Evolutionary conservation across 306 rosid genomes (phyloP).

Genomic region (Vachellia pachyceras): DNA sequence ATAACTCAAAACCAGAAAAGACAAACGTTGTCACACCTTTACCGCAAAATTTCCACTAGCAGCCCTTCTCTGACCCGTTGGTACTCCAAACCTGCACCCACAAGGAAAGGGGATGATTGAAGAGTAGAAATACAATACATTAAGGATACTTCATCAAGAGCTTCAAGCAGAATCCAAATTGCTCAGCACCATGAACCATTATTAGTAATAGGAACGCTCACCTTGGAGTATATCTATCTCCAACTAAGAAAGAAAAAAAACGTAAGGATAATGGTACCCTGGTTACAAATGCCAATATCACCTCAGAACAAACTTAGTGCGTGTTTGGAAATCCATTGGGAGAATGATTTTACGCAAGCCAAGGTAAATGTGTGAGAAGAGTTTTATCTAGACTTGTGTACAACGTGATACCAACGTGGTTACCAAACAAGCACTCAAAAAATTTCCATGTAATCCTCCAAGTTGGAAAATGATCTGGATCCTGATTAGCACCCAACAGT

Average conservation of each 20-base stretch:
- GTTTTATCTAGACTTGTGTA: too few species aligned
- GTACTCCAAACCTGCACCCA: constrained; percentile 68
- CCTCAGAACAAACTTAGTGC: constrained; percentile 35
- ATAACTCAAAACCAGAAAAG: constrained; percentile 28
- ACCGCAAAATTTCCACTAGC: constrained; percentile 53
- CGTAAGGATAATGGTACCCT: constrained; percentile 37
- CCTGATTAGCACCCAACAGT: constrained; percentile 38
- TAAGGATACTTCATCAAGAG: constrained; percentile 25
- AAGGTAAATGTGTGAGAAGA: too few species aligned
- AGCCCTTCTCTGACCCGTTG: constrained; percentile 58
- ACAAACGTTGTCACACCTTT: constrained; percentile 52
- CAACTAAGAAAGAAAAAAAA: constrained; percentile 45
- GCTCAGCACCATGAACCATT: constrained; percentile 35
- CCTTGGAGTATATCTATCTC: constrained; percentile 43
- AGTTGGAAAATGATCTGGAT: constrained; percentile 37
- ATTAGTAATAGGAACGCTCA: constrained; percentile 41
- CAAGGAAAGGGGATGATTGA: constrained; percentile 38
- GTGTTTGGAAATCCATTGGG: too few species aligned
- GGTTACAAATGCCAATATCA: constrained; percentile 38
- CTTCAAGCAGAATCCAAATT: constrained; percentile 31
- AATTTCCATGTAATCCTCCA: constrained; percentile 43
- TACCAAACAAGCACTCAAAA: too few species aligned
- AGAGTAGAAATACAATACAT: constrained; percentile 19
- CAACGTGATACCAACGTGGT: too few species aligned
- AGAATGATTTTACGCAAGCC: too few species aligned